phyloP scores from a whole-genome alignment of 1,284 basidiomycete genomes.

The Ceratobasidium sp. region DNA sequence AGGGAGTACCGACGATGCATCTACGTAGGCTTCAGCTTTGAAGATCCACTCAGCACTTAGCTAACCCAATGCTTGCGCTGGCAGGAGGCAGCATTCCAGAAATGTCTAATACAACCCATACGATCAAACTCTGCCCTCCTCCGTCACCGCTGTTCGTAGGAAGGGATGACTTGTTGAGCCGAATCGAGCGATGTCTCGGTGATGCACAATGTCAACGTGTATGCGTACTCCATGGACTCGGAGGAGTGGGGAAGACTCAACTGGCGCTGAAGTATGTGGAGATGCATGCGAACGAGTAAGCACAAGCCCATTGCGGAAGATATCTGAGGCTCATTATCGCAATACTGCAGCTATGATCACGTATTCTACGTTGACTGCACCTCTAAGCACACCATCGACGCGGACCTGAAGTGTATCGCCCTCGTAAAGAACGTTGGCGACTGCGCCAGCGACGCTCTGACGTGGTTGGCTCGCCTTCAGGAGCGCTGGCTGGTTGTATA shows the following conservation, averaged over 20 bases:
- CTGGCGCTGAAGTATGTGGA: neutral
- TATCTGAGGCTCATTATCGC: neutral
- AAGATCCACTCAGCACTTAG: neutral
- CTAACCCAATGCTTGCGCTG: neutral
- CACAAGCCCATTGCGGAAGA: neutral
- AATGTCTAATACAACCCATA: neutral
- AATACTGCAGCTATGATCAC: neutral
- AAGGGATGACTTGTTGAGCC: too few species aligned
- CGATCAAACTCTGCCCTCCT: too few species aligned
- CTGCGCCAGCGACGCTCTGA: neutral
- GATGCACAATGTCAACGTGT: neutral
- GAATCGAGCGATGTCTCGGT: too few species aligned
- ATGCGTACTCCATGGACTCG: slow-evolving; percentile 1
- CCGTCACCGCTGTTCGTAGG: too few species aligned
- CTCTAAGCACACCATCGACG: neutral
- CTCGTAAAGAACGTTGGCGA: neutral
- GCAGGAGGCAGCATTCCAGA: neutral
- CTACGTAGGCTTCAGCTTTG: neutral
- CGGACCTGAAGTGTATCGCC: neutral
- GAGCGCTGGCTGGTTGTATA: neutral
- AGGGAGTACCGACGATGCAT: neutral
- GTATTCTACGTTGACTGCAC: slow-evolving; percentile 18
- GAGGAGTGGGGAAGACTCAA: neutral
- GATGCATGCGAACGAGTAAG: too few species aligned
- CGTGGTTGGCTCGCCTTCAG: neutral